Evolutionary conservation across 257 asterid species (phyloP), one percentile per base, ranked within the genome.

Genomic region (Mentha longifolia): DNA sequence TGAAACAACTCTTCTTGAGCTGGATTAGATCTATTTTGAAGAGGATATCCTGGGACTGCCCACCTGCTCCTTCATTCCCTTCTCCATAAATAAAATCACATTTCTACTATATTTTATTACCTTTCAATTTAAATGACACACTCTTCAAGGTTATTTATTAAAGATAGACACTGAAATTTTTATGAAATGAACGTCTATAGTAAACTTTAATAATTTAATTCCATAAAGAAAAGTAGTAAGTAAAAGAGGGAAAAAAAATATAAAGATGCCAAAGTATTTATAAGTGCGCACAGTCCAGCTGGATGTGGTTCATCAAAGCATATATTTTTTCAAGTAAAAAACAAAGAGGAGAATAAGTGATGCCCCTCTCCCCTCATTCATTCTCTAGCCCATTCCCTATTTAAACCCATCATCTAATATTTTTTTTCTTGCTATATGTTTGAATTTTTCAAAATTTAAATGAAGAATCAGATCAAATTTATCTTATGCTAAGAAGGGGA

Each of bases 221-320:
- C 20, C 20, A 3, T 5, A 43, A 33, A 35, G 63, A 31, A 61
- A 42, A 33, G 9, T 15, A 0, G 28, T 61, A 67, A 49, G 10
- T 1, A 41, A 41, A 41, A n/a, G n/a, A n/a, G n/a, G n/a, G n/a
- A n/a, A 42, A 11, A 42, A 39, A 4, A 22, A 57, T 46, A 39
- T 51, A 67, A 42, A 13, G 84, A 81, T 70, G 84, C 67, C 69
- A 80, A 47, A 78, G 79, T 60, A 61, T 75, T 57, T 65, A n/a
- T n/a, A n/a, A 78, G 88, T 80, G 86, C 76, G 78, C 78, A 75
- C 12, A 72, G 75, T 78, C 82, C 89, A 85, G 95, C 84, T 88
- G 85, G 86, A 83, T 71, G 51, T 80, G 76, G 71, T 72, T 81
- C 76, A 83, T 65, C 80, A 67, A 69, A 76, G 65, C 77, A 61